Evolutionary conservation across 495 filamentous ascomycete genomes (phyloP).

Genomic region (Collariella sp.): DNA sequence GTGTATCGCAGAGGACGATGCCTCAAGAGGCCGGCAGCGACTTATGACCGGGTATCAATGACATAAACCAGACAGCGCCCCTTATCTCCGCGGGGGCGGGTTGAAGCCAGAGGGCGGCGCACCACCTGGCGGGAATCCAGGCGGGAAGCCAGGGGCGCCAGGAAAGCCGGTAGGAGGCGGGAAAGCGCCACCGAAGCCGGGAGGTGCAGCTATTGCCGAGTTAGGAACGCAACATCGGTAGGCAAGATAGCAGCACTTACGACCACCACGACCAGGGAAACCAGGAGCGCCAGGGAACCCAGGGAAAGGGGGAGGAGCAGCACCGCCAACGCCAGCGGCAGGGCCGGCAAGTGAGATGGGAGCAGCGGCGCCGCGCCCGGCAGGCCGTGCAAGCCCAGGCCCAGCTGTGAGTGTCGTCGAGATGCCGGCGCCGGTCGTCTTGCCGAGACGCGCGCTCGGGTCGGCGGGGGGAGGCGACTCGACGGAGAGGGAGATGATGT

Average conservation of each 20-base stretch:
- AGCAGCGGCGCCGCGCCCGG: slow-evolving; percentile 68
- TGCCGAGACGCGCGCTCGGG: slow-evolving; percentile 79
- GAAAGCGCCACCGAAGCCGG: slow-evolving; percentile 50
- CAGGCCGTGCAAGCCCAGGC: slow-evolving; percentile 84
- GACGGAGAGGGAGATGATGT: slow-evolving; percentile 89
- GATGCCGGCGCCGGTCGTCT: slow-evolving; percentile 59
- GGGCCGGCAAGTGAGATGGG: slow-evolving; percentile 81
- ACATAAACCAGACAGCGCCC: slow-evolving; percentile 12
- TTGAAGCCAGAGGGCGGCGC: slow-evolving; percentile 58
- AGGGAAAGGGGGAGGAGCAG: slow-evolving; percentile 60
- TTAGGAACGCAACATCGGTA: neutral
- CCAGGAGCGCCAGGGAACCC: slow-evolving; percentile 62
- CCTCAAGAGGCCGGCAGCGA: slow-evolving; percentile 3
- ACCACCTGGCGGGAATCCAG: slow-evolving; percentile 43
- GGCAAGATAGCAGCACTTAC: slow-evolving; percentile 41
- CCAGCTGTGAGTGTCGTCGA: slow-evolving; percentile 66
- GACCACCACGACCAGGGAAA: slow-evolving; percentile 69
- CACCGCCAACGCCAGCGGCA: slow-evolving; percentile 79
- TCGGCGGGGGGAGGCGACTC: slow-evolving; percentile 96
- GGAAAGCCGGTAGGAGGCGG: slow-evolving; percentile 39
- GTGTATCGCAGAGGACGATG: neutral
- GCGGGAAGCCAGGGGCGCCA: slow-evolving; percentile 46
- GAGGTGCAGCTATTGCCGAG: slow-evolving; percentile 44
- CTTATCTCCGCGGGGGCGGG: slow-evolving; percentile 56
- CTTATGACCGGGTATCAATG: slow-evolving; percentile 11